Evolutionary conservation across 371 early-diverging fungal genomes (phyloP), one percentile per base, ranked within the genome.

Genomic region (Dipsacomyces acuminosporus): DNA sequence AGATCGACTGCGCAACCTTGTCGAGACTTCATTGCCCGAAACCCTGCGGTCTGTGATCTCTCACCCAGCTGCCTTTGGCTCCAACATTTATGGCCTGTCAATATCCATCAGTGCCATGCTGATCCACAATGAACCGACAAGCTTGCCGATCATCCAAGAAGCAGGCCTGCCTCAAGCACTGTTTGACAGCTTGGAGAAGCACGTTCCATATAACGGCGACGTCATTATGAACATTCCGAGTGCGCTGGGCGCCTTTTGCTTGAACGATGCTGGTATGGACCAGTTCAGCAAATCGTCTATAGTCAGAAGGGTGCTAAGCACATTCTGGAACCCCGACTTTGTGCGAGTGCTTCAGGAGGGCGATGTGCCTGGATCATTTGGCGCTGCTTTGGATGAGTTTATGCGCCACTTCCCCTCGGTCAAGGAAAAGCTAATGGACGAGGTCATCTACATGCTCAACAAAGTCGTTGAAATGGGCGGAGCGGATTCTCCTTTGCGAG

Each of bases 61-160:
- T 41, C 64, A 86, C 36, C 80, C 89, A 0, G 72, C 76, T 3
- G 69, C 82, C 8, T 93, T 93, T 76, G 94, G 93, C 21, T 76
- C 71, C 25, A 81, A 80, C 41, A 75, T 89, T 3, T 87, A 83
- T 55, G 84, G 86, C 2, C 74, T 84, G 41, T 91, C 92, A 0
- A 84, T 91, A 60, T 92, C 94, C 62, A 85, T 95, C 22, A 89
- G 89, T 81, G 84, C 96, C 0, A 93, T 92, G 7, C 89, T 98
- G 56, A 90, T 98, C 36, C 96, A 98, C 71, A 96, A 93, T 61
- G 98, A 98, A 56, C 96, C 98, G 0, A 95, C 96, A 0, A 88
- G 85, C 3, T 73, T 97, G 17, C 61, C 89, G 1, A 90, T 98
- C 46, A 75, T 97, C 36, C 97, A 97, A 71, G 97, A 97, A 71